Evolutionary conservation across 108 stramenopile genomes (phyloP), one percentile per base, ranked within the genome.

Genomic region (Nitzschia sp.): DNA sequence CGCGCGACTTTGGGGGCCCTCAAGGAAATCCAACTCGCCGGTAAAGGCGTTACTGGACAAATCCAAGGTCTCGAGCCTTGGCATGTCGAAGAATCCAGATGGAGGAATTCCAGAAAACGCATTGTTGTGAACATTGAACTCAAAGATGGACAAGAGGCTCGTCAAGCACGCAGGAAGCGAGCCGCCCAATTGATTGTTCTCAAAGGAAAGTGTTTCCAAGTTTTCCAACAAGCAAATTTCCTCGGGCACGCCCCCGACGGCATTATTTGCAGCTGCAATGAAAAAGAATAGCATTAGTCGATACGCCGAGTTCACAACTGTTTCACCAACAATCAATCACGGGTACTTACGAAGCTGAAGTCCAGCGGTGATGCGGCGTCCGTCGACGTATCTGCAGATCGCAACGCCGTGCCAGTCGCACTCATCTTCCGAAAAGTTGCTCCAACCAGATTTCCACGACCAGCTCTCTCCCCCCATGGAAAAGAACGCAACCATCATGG

Each of bases 371-470:
- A 57, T 30, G 9, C 23, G 21, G 19, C 42, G 36, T 23, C 61
- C 61, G 32, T 62, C 33, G 13, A 8, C 1, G 30, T 23, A 42
- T 2, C 61, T 36, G 33, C 42, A 45, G 19, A 62, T 38, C 11
- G 64, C 28, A 5, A 86, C 67, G 23, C 85, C 85, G 69, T 64
- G 71, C 85, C 85, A 86, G 2, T 73, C 59, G 48, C 81, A 86
- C 49, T 83, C 85, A 54, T 76, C 71, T 26, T 71, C 63, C 6
- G 31, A 58, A 23, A 64, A 54, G 36, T 54, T 46, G n/a, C 61
- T 55, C 86, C 86, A 87, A 46, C 86, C 86, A 24, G 23, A 58
- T 23, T 76, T 28, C 69, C 69, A 70, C n/a, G 45, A 25, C 72
- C 72, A 69, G 28, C 27, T 42, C 30, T 72, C 69, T 19, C 87